Conservation (phyloP, 345 rosid species). For the Lumnitzera racemosa region DNA sequence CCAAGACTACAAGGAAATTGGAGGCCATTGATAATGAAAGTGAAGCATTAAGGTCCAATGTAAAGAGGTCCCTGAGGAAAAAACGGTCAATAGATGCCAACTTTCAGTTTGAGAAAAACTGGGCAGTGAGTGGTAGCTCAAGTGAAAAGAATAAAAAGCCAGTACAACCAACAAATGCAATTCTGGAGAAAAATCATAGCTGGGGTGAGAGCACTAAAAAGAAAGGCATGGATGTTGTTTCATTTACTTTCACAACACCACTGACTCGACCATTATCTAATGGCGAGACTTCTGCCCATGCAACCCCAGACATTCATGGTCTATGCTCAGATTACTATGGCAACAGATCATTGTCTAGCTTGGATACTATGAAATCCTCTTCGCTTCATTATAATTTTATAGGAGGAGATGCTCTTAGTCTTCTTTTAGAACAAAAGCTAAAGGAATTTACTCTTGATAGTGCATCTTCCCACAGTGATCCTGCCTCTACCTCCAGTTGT, state of each 20-base stretch:
- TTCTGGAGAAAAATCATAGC: conserved; percentile 22
- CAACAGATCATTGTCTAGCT: conserved; percentile 39
- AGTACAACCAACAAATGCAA: conserved; percentile 21
- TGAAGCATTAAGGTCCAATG: conserved; percentile 25
- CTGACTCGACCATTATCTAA: conserved; percentile 32
- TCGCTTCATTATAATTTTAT: conserved; percentile 52
- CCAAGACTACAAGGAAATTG: conserved; percentile 55
- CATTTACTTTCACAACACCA: conserved; percentile 80
- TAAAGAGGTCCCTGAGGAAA: conserved; percentile 46
- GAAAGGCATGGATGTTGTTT: conserved; percentile 70
- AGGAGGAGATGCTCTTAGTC: conserved; percentile 72
- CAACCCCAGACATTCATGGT: conserved; percentile 6
- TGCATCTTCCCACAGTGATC: conserved; percentile 42
- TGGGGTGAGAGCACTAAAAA: conserved; percentile 53
- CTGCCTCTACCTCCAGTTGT: conserved; percentile 29
- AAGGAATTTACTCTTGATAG: conserved; percentile 54
- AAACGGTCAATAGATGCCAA: conserved; percentile 54
- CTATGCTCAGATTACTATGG: conserved; percentile 26
- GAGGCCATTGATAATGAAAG: conserved; percentile 29
- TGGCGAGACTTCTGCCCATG: conserved; percentile 29
- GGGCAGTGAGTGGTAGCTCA: conserved; percentile 18
- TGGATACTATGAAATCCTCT: conserved; percentile 38
- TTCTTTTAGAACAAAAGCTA: conserved; percentile 81
- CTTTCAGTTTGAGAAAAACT: conserved; percentile 31
- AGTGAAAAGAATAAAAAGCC: conserved; percentile 28